Base-by-base conservation (phyloP, 768 basidiomycete genomes). In the Candolleomyces aberdarensis region DNA sequence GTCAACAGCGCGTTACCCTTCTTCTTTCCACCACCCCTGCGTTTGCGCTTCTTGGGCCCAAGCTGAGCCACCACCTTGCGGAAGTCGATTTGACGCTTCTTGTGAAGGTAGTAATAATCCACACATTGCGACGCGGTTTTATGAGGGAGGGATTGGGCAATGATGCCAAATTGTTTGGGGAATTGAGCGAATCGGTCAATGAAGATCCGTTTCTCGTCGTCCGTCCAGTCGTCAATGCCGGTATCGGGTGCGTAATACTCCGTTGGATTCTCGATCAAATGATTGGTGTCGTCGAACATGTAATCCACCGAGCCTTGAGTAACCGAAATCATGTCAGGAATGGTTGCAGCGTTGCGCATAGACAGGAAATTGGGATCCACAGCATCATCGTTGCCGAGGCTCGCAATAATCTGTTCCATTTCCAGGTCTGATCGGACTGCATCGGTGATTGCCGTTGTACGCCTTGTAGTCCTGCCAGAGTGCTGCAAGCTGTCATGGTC, bases 401-500 rank as follows among this genome's bases (percentile, higher is more conserved):
- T 92, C n/a, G 93, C 93, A 60, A 98, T 91, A 69, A 98, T 94
- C 74, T 95, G 94, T 68, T 97, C 92, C 86, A 97, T 95, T 78
- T 98, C 96, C 59, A 96, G 82, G 73, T 98, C 96, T 17, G 95
- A 94, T 4, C 94, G 88, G 15, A 95, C 95, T 14, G 92, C 88
- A 72, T 97, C 96, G 29, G 92, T 92, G 63, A 92, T 76, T 0
- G 89, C 87, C 51, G 87, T 80, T 10, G 88, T 84, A 26, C 92
- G 85, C 31, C 92, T 83, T 9, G 91, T 92, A 46, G 89, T 87
- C 55, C 92, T 80, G 20, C 80, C 76, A 44, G 77, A 65, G 46
- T 77, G 76, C 44, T 79, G 74, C 19, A 73, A 62, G 3, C 66
- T 59, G 61, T 80, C 80, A 4, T 71, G 70, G 41, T 80, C 85